Conservation (phyloP, 257 asterid species). For the Solanum sparsipilum region DNA sequence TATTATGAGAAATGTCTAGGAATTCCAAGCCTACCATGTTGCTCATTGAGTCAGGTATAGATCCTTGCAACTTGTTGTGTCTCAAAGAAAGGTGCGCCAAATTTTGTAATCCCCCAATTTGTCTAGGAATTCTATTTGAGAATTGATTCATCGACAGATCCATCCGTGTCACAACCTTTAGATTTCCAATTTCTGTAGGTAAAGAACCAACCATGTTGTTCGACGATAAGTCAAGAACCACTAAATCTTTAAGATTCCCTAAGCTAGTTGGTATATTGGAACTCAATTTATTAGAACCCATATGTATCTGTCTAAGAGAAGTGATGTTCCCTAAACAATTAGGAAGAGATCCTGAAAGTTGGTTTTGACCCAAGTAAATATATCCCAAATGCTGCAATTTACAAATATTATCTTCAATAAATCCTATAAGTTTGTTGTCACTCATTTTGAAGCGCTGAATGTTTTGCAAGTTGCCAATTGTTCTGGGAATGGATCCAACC, state of each 20-base stretch:
- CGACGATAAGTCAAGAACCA: fast-evolving
- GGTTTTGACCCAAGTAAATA: background rate
- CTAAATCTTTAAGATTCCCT: background rate
- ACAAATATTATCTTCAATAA: background rate
- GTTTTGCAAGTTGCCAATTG: too few relatives aligned
- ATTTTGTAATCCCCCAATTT: too few relatives aligned
- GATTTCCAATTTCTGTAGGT: background rate
- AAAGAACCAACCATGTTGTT: background rate
- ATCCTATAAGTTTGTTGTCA: background rate
- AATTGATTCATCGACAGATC: too few relatives aligned
- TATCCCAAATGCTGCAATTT: background rate
- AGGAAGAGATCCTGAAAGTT: background rate
- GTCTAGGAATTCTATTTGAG: too few relatives aligned
- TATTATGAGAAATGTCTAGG: too few relatives aligned
- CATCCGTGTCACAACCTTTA: too few relatives aligned
- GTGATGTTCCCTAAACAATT: background rate
- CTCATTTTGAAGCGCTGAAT: too few relatives aligned
- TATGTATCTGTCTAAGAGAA: too few relatives aligned
- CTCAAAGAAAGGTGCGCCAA: too few relatives aligned
- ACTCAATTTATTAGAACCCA: background rate
- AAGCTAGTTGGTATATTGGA: background rate
- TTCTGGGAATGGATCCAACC: too few relatives aligned
- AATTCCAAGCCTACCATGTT: too few relatives aligned
- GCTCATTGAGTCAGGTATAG: background rate
- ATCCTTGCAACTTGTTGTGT: background rate